Evolutionary conservation across 805 yeast species (phyloP).

Genomic region (Debaryomyces maramus): DNA sequence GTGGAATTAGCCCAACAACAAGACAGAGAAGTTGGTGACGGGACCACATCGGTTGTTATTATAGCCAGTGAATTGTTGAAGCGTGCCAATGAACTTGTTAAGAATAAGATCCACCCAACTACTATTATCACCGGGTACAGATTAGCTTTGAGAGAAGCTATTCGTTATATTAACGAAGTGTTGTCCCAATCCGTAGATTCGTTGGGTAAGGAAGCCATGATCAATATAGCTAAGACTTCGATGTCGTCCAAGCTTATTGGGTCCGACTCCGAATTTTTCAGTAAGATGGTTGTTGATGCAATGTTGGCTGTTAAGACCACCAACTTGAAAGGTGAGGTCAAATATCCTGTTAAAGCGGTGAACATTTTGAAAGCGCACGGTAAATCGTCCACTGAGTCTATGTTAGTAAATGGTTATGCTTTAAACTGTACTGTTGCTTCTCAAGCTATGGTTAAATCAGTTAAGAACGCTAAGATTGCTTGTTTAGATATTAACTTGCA

Average conservation of each 20-base stretch:
- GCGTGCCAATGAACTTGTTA: slow-evolving; percentile 91
- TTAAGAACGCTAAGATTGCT: slow-evolving; percentile 77
- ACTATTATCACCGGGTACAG: slow-evolving; percentile 96
- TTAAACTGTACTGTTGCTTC: slow-evolving; percentile 95
- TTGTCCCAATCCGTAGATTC: slow-evolving; percentile 76
- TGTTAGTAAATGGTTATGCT: slow-evolving; percentile 91
- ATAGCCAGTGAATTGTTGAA: slow-evolving; percentile 90
- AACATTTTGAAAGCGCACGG: slow-evolving; percentile 97
- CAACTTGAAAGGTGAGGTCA: slow-evolving; percentile 81
- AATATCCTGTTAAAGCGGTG: slow-evolving; percentile 96
- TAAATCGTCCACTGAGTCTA: slow-evolving; percentile 82
- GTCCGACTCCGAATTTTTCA: slow-evolving; percentile 85
- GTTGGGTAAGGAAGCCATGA: slow-evolving; percentile 78
- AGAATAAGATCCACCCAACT: slow-evolving; percentile 94
- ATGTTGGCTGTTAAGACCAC: slow-evolving; percentile 91
- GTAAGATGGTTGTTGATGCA: slow-evolving; percentile 91
- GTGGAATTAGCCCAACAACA: slow-evolving; percentile 98
- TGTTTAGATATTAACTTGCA: slow-evolving; percentile 90
- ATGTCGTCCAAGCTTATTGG: slow-evolving; percentile 98
- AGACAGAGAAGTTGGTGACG: slow-evolving; percentile 98
- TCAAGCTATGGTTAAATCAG: slow-evolving; percentile 86
- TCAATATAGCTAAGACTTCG: slow-evolving; percentile 92
- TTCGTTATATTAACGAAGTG: slow-evolving; percentile 80
- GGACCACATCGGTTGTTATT: slow-evolving; percentile 96
- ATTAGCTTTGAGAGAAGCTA: slow-evolving; percentile 88